phyloP scores from a whole-genome alignment of 345 rosid genomes.

The Hibiscus tridactylites region DNA sequence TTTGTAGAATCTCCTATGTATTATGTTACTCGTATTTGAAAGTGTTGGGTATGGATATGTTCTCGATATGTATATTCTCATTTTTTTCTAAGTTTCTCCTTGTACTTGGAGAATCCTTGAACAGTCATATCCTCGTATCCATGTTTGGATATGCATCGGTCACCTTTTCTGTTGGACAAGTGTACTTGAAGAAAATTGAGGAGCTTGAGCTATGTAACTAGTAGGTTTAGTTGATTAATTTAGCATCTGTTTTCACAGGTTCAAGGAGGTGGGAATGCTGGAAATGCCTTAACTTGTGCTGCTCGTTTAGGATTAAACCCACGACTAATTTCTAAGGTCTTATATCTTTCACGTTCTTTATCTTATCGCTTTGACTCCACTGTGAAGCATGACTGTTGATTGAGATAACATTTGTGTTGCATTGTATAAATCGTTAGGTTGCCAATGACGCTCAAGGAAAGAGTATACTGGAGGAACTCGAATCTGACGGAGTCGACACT shows the following conservation, averaged over 20 bases:
- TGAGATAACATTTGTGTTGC: not conserved
- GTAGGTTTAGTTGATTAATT: conserved; percentile 5
- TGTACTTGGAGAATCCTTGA: not conserved
- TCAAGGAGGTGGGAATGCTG: conserved; percentile 75
- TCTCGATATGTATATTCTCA: not conserved
- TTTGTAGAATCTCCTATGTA: not conserved
- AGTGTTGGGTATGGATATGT: not conserved
- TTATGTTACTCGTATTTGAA: not conserved
- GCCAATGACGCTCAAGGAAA: conserved; percentile 13
- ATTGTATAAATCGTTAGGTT: conserved; percentile 6
- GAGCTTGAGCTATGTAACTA: not conserved
- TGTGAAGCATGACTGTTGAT: not conserved
- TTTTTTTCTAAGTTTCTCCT: not conserved
- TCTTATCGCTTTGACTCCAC: not conserved
- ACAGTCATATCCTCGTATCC: not conserved
- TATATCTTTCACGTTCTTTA: not conserved
- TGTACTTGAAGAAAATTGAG: not conserved
- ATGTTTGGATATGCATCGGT: not conserved
- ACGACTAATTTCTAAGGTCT: conserved; percentile 57
- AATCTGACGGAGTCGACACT: conserved; percentile 8
- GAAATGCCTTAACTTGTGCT: conserved; percentile 53
- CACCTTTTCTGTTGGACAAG: not conserved
- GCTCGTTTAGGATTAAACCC: conserved; percentile 56
- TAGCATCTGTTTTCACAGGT: conserved; percentile 25
- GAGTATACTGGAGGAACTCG: conserved; percentile 12